phyloP scores from a whole-genome alignment of 2,329 filamentous ascomycete genomes.

The Aspergillus vadensis region DNA sequence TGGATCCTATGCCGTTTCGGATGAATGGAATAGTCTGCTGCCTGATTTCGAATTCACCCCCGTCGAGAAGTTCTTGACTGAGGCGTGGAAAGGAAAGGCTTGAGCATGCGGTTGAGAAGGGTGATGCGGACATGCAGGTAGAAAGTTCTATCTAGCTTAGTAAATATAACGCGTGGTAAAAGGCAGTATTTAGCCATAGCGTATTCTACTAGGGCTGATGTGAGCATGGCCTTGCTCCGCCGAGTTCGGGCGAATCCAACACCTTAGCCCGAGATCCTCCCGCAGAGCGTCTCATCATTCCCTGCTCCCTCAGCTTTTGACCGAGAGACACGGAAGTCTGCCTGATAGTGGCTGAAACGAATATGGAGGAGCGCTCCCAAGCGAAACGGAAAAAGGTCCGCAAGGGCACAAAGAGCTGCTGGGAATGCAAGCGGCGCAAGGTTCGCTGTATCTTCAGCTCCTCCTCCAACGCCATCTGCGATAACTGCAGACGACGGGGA shows the following conservation, averaged over 20 bases:
- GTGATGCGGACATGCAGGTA: too few relatives aligned
- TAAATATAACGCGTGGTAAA: too few relatives aligned
- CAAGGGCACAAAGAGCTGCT: constrained; percentile 39
- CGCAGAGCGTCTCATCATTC: not conserved
- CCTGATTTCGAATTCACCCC: constrained; percentile 7
- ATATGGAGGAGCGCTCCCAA: not conserved
- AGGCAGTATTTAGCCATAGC: too few relatives aligned
- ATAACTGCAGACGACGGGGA: constrained; percentile 31
- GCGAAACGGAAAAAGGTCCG: constrained; percentile 31
- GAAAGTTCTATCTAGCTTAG: too few relatives aligned
- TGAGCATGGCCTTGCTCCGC: not conserved
- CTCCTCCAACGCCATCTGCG: constrained; percentile 23
- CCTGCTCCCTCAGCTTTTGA: too few relatives aligned
- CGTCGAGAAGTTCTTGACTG: constrained; percentile 1
- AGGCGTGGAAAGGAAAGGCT: constrained; percentile 3
- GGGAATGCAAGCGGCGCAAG: constrained; percentile 34
- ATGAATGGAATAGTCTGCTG: constrained; percentile 12
- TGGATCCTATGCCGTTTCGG: not conserved
- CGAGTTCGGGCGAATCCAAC: not conserved
- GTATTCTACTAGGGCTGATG: not conserved
- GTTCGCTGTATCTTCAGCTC: constrained; percentile 35
- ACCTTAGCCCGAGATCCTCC: not conserved
- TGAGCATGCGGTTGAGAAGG: not conserved
- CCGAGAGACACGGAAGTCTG: too few relatives aligned
- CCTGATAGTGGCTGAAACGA: too few relatives aligned